Percentiles rank a stretch among this genome's conserved stretches.
These are phyloP conservation scores for Alternaria postmessia DNA, from an alignment of 2,329 filamentous ascomycete genomes.

Conservation along the genomic window DNA sequence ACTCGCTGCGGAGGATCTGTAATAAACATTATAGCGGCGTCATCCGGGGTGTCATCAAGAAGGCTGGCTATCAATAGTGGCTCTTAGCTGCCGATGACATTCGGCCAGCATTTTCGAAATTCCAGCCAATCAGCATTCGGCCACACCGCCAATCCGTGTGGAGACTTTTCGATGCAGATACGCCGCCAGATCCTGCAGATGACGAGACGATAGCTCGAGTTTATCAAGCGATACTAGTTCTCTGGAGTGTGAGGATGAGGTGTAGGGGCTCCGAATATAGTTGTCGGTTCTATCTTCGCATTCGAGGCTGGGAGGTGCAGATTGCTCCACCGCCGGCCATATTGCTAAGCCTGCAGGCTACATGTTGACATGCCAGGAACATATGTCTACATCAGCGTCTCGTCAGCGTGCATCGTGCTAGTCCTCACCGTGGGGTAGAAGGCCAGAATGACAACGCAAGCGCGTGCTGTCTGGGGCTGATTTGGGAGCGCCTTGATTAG, in stretches of 20 bases:
- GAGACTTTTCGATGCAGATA: slow-evolving; percentile 36
- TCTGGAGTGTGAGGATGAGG: slow-evolving; percentile 5
- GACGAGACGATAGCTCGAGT: slow-evolving; percentile 30
- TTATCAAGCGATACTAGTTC: slow-evolving; percentile 8
- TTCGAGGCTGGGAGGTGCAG: slow-evolving; percentile 22
- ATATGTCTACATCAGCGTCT: slow-evolving; percentile 12
- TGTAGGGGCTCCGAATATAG: slow-evolving; percentile 6
- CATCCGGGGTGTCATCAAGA: slow-evolving; percentile 22
- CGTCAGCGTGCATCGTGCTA: slow-evolving; percentile 32
- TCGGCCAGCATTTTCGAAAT: slow-evolving; percentile 34
- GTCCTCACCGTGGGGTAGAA: slow-evolving; percentile 31
- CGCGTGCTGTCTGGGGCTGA: slow-evolving; percentile 38
- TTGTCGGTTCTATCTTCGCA: not conserved
- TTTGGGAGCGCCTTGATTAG: slow-evolving; percentile 14
- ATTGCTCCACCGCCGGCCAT: slow-evolving; percentile 19
- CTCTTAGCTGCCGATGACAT: slow-evolving; percentile 26
- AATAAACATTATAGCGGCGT: slow-evolving; percentile 10
- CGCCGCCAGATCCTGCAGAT: slow-evolving; percentile 36
- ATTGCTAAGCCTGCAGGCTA: slow-evolving; percentile 15
- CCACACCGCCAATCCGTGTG: slow-evolving; percentile 47
- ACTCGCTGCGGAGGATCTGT: not conserved
- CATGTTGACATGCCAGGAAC: slow-evolving; percentile 20
- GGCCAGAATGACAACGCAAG: slow-evolving; percentile 18
- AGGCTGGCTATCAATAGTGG: slow-evolving; percentile 26
- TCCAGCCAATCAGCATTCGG: slow-evolving; percentile 40